Conservation (phyloP, 352 stramenopile species). For the Phytophthora foliorum region DNA sequence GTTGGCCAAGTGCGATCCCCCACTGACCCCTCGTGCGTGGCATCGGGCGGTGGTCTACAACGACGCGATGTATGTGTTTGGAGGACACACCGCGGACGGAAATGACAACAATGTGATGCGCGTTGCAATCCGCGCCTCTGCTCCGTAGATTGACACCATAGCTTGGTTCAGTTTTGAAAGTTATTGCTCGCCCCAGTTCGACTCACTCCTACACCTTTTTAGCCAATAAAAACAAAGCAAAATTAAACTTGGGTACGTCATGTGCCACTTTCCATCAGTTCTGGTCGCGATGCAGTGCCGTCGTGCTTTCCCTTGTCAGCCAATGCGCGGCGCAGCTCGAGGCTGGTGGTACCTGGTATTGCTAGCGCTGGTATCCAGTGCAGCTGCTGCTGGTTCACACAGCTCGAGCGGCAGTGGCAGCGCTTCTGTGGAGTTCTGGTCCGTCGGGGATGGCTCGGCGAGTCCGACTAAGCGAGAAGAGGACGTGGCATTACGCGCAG, state of each 20-base stretch:
- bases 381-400: not conserved
- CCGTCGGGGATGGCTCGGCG: constrained; percentile 8
- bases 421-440: constrained; percentile 8
- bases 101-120: constrained; percentile 62
- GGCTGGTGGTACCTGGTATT: not conserved
- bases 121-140: constrained; percentile 12
- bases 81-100: constrained; percentile 53
- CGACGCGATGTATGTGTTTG: constrained; percentile 64
- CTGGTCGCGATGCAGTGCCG: constrained; percentile 1
- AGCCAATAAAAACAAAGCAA: constrained; percentile 19
- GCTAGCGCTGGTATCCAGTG: constrained; percentile 7
- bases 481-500: not conserved
- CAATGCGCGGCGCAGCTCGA: not conserved
- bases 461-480: constrained; percentile 1
- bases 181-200: too few species aligned
- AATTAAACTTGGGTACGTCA: constrained; percentile 5
- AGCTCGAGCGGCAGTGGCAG: constrained; percentile 10
- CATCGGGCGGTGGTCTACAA: constrained; percentile 55
- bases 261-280: constrained; percentile 16
- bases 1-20: constrained; percentile 48
- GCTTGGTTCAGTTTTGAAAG: not conserved
- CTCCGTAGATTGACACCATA: constrained; percentile 3
- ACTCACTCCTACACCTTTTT: too few species aligned
- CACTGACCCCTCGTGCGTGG: constrained; percentile 58
- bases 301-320: not conserved